Evolutionary conservation across 371 early-diverging fungal genomes (phyloP).

Genomic region (Apophysomyces ossiformis): DNA sequence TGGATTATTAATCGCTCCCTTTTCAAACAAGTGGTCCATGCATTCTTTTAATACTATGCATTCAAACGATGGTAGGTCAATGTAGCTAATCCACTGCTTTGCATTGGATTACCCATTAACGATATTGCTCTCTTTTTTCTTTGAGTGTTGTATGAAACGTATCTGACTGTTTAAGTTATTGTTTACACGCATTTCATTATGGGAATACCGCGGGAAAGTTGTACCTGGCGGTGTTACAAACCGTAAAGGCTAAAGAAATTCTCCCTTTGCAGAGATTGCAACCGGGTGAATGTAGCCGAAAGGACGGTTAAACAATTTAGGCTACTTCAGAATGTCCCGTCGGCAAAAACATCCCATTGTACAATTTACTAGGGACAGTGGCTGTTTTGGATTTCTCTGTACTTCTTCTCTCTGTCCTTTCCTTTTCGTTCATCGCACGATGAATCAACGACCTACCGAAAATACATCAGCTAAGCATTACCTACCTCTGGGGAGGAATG

Average conservation of each 20-base stretch:
- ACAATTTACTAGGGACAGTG: neutral
- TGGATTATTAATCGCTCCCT: neutral
- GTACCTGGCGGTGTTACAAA: neutral
- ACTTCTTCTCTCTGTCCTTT: neutral
- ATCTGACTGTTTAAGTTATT: no score
- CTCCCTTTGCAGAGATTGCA: no score
- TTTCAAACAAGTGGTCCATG: neutral
- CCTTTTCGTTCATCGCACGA: neutral
- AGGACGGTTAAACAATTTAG: conserved; percentile 1
- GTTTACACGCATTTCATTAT: neutral
- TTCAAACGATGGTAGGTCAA: no score
- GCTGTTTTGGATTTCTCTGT: neutral
- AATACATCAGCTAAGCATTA: neutral
- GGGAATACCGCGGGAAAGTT: conserved; percentile 1
- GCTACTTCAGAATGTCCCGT: conserved; percentile 7
- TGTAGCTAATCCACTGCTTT: no score
- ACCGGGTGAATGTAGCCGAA: neutral
- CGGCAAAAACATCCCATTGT: conserved; percentile 6
- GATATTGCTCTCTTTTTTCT: no score
- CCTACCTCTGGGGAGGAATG: neutral
- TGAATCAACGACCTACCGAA: neutral
- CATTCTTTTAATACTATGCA: no score
- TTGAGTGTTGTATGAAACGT: no score
- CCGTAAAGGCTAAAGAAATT: neutral
- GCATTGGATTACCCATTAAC: no score